A percentile compares a stretch with the other conserved stretches of the same genome.
Conservation (phyloP, 305 asterid species). For the Vinca major region DNA sequence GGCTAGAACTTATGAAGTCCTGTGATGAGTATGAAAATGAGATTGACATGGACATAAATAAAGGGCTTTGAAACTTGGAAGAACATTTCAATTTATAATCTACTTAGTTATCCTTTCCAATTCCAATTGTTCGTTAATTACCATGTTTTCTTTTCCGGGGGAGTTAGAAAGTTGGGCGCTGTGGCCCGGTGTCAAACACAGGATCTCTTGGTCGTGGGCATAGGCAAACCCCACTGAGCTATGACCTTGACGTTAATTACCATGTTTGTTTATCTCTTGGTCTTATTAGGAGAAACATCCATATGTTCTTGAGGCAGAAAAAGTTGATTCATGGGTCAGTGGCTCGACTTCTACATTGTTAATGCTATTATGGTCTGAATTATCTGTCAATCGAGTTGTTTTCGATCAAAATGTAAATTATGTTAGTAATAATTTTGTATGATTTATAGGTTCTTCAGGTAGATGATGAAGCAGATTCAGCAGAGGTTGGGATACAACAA, state of each 20-base stretch:
- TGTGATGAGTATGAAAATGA: constrained; percentile 28
- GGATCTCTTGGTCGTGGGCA: too few relatives aligned
- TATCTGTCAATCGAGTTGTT: neutral
- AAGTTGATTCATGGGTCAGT: constrained; percentile 5
- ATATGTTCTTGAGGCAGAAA: constrained; percentile 3
- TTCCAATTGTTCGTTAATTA: neutral
- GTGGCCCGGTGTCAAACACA: too few relatives aligned
- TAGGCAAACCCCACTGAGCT: too few relatives aligned
- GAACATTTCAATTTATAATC: constrained; percentile 7
- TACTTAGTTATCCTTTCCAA: neutral
- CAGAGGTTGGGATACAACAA: constrained; percentile 35
- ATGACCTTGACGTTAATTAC: too few relatives aligned
- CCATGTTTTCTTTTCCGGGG: too few relatives aligned
- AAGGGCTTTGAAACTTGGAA: constrained; percentile 42
- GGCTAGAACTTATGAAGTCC: constrained; percentile 35
- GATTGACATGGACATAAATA: constrained; percentile 36
- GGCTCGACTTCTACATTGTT: neutral
- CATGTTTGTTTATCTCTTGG: neutral
- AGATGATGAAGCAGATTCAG: constrained; percentile 70
- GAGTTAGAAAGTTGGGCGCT: too few relatives aligned
- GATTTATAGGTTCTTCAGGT: constrained; percentile 24
- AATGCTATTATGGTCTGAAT: neutral
- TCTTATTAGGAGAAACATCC: constrained; percentile 12
- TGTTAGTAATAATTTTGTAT: neutral
- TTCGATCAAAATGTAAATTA: neutral